phyloP scores from a whole-genome alignment of 257 asterid genomes.

The Cynanchum wilfordii region DNA sequence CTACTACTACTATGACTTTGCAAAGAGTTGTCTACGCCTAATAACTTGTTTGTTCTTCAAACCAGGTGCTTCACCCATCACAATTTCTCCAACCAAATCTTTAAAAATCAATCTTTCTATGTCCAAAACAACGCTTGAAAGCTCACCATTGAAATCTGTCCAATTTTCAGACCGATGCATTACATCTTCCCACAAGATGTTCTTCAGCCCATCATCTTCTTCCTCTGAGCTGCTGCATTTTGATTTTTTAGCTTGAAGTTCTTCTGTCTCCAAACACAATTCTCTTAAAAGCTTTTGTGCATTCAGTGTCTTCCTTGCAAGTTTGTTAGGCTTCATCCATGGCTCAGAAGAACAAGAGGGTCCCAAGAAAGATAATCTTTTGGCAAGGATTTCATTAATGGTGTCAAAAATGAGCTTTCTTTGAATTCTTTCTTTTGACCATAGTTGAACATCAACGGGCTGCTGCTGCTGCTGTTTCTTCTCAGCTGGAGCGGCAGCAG shows the following conservation, averaged over 20 bases:
- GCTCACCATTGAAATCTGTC: slow-evolving; percentile 44
- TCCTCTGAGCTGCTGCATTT: slow-evolving; percentile 33
- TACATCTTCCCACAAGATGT: slow-evolving; percentile 50
- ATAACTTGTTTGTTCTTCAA: slow-evolving; percentile 35
- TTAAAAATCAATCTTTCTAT: slow-evolving; percentile 78
- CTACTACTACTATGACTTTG: slow-evolving; percentile 25
- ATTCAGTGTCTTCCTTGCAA: slow-evolving; percentile 35
- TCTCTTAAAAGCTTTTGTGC: slow-evolving; percentile 79
- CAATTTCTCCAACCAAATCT: slow-evolving; percentile 76
- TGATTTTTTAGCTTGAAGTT: slow-evolving; percentile 36
- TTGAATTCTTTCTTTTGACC: slow-evolving; percentile 36
- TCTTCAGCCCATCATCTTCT: slow-evolving; percentile 57
- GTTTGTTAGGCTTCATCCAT: slow-evolving; percentile 34
- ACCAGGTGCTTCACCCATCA: slow-evolving; percentile 58
- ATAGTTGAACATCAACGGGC: slow-evolving; percentile 14
- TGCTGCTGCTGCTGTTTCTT: no score
- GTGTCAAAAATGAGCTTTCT: slow-evolving; percentile 71
- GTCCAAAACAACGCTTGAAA: slow-evolving; percentile 68
- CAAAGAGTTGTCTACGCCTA: slow-evolving; percentile 45
- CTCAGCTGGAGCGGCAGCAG: background rate
- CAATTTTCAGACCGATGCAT: slow-evolving; percentile 49
- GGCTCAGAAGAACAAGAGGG: slow-evolving; percentile 26
- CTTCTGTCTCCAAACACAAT: slow-evolving; percentile 69
- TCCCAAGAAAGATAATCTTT: slow-evolving; percentile 36
- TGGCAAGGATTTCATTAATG: slow-evolving; percentile 71